Evolutionary conservation across 805 yeast genomes (phyloP).

Genomic region (Cyberlindnera bimundalis): DNA sequence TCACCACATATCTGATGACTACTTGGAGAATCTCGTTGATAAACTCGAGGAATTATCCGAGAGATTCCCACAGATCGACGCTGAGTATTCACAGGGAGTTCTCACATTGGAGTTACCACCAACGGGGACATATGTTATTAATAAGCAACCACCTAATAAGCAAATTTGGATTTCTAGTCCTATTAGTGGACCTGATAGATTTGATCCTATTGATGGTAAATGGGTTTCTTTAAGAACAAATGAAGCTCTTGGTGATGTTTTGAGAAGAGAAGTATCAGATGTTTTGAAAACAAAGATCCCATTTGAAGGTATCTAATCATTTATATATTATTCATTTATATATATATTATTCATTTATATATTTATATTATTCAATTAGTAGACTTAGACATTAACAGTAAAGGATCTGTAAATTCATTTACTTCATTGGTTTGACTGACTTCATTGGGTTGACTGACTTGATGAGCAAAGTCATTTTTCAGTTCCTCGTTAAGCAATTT

Average conservation of each 20-base stretch:
- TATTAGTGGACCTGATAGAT: slow-evolving; percentile 85
- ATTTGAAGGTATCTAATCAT: slow-evolving; percentile 15
- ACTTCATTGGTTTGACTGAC: too few relatives aligned
- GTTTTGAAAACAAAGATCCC: slow-evolving; percentile 28
- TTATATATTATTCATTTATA: slow-evolving; percentile 12
- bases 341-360: neutral
- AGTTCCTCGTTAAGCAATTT: slow-evolving; percentile 33
- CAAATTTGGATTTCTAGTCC: slow-evolving; percentile 97
- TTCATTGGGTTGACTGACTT: too few relatives aligned
- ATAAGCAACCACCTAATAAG: slow-evolving; percentile 96
- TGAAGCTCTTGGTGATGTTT: slow-evolving; percentile 42
- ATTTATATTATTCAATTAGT: neutral
- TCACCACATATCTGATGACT: slow-evolving; percentile 59
- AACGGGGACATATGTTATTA: slow-evolving; percentile 83
- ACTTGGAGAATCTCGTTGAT: slow-evolving; percentile 65
- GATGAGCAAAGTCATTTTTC: slow-evolving; percentile 28
- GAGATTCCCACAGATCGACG: slow-evolving; percentile 57
- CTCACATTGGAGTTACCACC: slow-evolving; percentile 68
- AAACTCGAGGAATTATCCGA: slow-evolving; percentile 69
- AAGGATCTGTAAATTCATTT: slow-evolving; percentile 27
- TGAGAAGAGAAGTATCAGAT: slow-evolving; percentile 46
- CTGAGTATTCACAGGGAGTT: slow-evolving; percentile 85
- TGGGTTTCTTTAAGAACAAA: slow-evolving; percentile 82
- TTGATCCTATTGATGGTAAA: slow-evolving; percentile 65
- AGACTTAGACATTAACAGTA: slow-evolving; percentile 21